Base-by-base conservation (phyloP, 1,284 basidiomycete species). In the Pterulicium gracile region DNA sequence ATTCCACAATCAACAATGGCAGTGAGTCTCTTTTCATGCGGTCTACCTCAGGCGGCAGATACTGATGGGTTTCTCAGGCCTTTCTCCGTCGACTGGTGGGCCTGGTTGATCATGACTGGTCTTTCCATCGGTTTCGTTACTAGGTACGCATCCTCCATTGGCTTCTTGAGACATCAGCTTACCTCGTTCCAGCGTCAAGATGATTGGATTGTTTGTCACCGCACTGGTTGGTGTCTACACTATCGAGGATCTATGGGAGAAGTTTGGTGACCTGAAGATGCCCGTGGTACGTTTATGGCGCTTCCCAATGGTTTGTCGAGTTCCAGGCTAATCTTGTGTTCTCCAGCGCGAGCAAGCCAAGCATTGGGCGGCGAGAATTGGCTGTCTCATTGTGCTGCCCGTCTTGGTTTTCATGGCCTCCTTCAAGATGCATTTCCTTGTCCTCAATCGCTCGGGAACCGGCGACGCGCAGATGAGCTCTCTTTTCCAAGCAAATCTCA, bases 381-480 rank as follows among this genome's bases (percentile, higher is more conserved):
- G 74, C 1, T 93, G 91, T 60, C 73, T 99, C 42, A 97, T 98
- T 56, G 61, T 96, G 51, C 63, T 98, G 5, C 95, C 95, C 0
- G 74, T 94, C 55, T 67, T 89, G 50, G 89, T 98, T 55, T 98
- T 97, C 70, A 88, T 96, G 77, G 66, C 79, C 2, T 87, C 81
- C 46, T 98, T 98, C 82, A 97, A 98, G 66, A 70, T 96, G 12
- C 96, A 98, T 64, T 98, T 98, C 68, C 61, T 94, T 61, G 77
- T 99, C 54, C 73, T 99, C 44, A 96, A 90, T 64, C 88, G 91
- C 51, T 88, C 90, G 3, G 95, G 95, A 36, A 89, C 95, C 4
- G 95, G 95, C 17, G 95, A 98, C 60, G 87, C 94, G 1, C 95
- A 98, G 63, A 98, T 98, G 95, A 92, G 88, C 62, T 95, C 91